Base-by-base conservation (phyloP, 1,139 yeast species). In the Tardiomyces depauwii region DNA sequence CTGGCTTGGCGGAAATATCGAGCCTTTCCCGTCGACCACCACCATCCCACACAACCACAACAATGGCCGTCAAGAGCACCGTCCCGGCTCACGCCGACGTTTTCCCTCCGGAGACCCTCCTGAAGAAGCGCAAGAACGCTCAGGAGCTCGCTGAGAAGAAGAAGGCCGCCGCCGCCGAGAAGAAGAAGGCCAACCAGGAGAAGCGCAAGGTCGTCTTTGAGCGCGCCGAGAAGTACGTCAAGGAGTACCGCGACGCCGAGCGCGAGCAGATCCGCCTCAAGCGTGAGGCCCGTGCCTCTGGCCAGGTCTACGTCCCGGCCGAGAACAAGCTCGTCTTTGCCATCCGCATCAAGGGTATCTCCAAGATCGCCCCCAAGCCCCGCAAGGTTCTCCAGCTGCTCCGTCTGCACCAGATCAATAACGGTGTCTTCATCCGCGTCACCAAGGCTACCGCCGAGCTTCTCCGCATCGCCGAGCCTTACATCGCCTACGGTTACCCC, bases 401-500 rank as follows among this genome's bases (percentile, higher is more conserved):
- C 73, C 87, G 98, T 80, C 84, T 91, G 73, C 82, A 86, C 71
- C 97, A 89, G 78, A 88, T 91, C 75, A 91, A 91, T 82, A 82
- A 95, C 66, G 98, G 95, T 82, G 95, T 88, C 62, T 91, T 91
- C 69, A 94, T 91, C 70, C 87, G 87, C 77, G 81, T 91, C 65
- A 91, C 97, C 82, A 91, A 91, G 83, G 98, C 98, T 64, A 91
- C 98, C 66, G 67, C 82, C 63, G 97, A 91, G 80, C 83, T 91
- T 73, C 81, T 91, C 74, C 88, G 83, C 74, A 83, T 91, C 72
- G 95, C 91, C 70, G 97, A 91, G 77, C 98, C 98, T 72, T 91
- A 88, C 82, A 82, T 91, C 73, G 94, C 98, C 67, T 91, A 85
- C 83, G 98, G 98, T 78, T 89, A 89, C 91, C 98, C 98, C 77